A percentile compares a stretch with the other conserved stretches of the same genome.
phyloP scores from a whole-genome alignment of 2,329 filamentous ascomycete genomes.

The Raffaelea deltoideospora region DNA sequence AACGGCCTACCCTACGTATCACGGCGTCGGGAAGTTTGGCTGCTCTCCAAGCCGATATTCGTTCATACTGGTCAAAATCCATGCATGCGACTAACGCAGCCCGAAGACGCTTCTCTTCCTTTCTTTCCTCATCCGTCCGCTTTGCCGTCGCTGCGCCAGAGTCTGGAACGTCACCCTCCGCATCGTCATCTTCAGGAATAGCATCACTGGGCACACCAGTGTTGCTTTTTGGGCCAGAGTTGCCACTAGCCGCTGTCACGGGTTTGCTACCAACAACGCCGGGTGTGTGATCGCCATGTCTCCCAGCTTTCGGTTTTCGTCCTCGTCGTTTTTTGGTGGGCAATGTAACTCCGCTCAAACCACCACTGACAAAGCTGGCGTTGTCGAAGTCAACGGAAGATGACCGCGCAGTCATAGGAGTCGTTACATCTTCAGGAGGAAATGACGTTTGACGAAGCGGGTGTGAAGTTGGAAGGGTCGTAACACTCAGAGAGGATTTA shows the following conservation, averaged over 20 bases:
- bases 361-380: conserved; percentile 45
- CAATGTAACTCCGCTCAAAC: conserved; percentile 27
- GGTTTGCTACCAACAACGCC: conserved; percentile 26
- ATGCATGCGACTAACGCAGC: conserved; percentile 51
- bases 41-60: conserved; percentile 57
- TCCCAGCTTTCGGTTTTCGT: conserved; percentile 42
- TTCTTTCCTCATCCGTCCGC: conserved; percentile 37
- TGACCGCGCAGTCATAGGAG: conserved; percentile 41
- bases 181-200: conserved; percentile 35
- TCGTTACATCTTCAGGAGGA: conserved; percentile 46
- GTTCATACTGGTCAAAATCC: conserved; percentile 48
- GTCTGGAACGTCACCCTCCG: conserved; percentile 16
- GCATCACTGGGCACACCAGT: conserved; percentile 9
- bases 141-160: conserved; percentile 16
- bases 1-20: conserved; percentile 43
- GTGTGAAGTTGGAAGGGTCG: no score
- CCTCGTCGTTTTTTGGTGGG: conserved; percentile 43
- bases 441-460: conserved; percentile 72
- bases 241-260: conserved; percentile 26
- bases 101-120: conserved; percentile 47
- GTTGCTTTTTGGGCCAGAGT: conserved; percentile 17
- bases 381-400: conserved; percentile 52
- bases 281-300: conserved; percentile 25
- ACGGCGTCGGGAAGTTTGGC: conserved; percentile 53
- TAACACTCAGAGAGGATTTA: no score